Evolutionary conservation across 805 yeast species (phyloP).

Genomic region (Kluyveromyces dobzhanskii): DNA sequence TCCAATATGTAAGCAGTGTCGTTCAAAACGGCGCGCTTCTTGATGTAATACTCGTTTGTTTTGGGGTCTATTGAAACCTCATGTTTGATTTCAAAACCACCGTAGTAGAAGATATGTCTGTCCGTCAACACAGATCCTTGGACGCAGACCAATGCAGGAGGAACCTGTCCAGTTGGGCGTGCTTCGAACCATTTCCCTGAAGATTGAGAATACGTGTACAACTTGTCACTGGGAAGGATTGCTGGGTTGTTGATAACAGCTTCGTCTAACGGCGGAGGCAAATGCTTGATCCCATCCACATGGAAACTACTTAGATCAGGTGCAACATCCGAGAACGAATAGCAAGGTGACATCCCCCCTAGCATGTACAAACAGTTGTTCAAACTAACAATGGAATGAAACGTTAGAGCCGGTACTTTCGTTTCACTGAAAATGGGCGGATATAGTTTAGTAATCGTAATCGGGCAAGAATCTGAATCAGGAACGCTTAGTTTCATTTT

Average conservation of each 20-base stretch:
- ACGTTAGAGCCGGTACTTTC: constrained; percentile 35
- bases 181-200: constrained; percentile 33
- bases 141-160: constrained; percentile 45
- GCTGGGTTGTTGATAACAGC: constrained; percentile 36
- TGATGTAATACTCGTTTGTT: constrained; percentile 31
- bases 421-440: constrained; percentile 31
- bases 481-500: neutral
- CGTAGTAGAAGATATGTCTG: constrained; percentile 54
- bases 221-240: constrained; percentile 31
- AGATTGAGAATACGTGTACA: constrained; percentile 33
- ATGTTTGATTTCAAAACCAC: constrained; percentile 50
- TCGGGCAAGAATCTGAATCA: neutral
- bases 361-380: constrained; percentile 32
- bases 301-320: constrained; percentile 30
- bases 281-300: constrained; percentile 33
- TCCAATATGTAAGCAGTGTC: constrained; percentile 55
- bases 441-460: constrained; percentile 19
- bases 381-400: constrained; percentile 36
- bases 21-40: constrained; percentile 41
- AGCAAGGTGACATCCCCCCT: constrained; percentile 38
- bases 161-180: constrained; percentile 34
- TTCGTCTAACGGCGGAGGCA: constrained; percentile 39
- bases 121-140: constrained; percentile 42
- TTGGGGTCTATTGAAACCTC: constrained; percentile 21
- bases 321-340: constrained; percentile 18